phyloP scores from a whole-genome alignment of 257 asterid genomes.

The Ilex asprella region DNA sequence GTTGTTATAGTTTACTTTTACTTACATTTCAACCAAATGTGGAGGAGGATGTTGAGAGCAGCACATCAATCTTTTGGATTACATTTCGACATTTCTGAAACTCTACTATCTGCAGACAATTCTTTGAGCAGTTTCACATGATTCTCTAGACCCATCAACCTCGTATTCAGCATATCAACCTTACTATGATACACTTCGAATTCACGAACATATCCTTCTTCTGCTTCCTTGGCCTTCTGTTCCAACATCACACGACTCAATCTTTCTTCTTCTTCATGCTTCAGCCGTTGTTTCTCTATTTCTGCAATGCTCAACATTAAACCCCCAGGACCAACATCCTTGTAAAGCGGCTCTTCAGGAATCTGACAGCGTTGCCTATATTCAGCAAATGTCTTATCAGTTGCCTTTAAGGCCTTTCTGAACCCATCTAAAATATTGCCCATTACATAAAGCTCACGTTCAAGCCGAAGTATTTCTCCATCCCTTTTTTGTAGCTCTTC shows the following conservation, averaged over 20 bases:
- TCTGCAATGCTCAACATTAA: conserved; percentile 57
- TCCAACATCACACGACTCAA: conserved; percentile 38
- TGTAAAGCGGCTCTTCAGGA: conserved; percentile 65
- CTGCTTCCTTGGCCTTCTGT: conserved; percentile 44
- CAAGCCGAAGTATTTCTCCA: conserved; percentile 43
- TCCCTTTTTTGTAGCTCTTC: conserved; percentile 65
- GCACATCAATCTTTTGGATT: conserved; percentile 19
- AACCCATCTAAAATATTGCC: conserved; percentile 58
- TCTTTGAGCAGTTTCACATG: conserved; percentile 30
- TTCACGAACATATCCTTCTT: conserved; percentile 19
- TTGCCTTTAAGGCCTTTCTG: conserved; percentile 64
- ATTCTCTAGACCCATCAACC: conserved; percentile 36
- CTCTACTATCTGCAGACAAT: conserved; percentile 12
- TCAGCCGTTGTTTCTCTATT: conserved; percentile 43
- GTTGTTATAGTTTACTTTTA: not conserved
- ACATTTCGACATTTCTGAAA: conserved; percentile 19
- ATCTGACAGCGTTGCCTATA: conserved; percentile 49
- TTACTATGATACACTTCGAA: conserved; percentile 33
- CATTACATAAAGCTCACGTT: conserved; percentile 61
- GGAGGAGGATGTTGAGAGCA: conserved; percentile 4
- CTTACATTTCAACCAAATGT: conserved; percentile 10
- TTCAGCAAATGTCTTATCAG: conserved; percentile 53
- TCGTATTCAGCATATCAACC: conserved; percentile 34
- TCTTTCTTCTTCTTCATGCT: conserved; percentile 52
- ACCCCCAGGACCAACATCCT: conserved; percentile 72